Percentiles rank a stretch among this genome's conserved stretches.
Evolutionary conservation across 768 basidiomycete species (phyloP).

Genomic region (Coprinellus aureogranulatus): DNA sequence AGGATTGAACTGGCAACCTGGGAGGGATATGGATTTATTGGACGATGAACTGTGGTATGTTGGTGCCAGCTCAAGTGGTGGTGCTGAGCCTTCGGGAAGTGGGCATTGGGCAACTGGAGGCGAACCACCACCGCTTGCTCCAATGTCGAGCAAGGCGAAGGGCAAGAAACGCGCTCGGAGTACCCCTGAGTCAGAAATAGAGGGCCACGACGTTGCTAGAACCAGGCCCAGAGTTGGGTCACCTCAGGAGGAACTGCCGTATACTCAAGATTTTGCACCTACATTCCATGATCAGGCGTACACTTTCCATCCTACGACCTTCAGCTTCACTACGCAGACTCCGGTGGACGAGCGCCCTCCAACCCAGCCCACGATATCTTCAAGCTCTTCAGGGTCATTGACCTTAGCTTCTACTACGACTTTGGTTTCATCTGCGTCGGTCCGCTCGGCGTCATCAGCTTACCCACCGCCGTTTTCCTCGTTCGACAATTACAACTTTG

Average conservation of each 20-base stretch:
- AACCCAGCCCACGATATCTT: neutral
- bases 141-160: neutral
- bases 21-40: no score
- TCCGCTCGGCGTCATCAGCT: no score
- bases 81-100: neutral
- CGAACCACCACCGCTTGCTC: neutral
- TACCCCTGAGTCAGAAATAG: neutral
- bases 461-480: neutral
- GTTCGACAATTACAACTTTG: neutral
- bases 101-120: neutral
- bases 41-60: no score
- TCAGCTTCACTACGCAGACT: neutral
- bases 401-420: neutral
- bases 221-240: neutral
- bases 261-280: neutral
- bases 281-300: neutral
- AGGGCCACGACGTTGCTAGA: neutral
- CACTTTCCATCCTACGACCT: neutral
- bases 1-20: no score
- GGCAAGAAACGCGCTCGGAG: neutral
- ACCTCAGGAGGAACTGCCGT: neutral
- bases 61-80: no score
- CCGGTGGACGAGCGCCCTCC: neutral
- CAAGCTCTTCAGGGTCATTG: neutral
- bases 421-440: no score